Evolutionary conservation across 2,329 filamentous ascomycete genomes (phyloP).

Genomic region (Xylariaceae sp.): DNA sequence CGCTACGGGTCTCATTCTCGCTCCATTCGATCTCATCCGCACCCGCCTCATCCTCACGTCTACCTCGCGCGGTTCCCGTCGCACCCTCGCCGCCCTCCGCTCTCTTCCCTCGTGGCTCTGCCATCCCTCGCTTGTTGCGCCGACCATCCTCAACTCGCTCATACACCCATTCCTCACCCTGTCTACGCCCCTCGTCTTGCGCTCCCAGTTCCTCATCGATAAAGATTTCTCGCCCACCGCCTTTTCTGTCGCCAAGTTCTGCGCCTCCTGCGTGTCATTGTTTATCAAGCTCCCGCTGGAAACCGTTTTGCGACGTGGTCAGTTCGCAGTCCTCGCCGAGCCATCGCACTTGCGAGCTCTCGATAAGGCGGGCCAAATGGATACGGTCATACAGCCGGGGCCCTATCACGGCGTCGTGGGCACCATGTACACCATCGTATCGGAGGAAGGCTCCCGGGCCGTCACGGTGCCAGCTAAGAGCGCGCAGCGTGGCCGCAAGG

Average conservation of each 20-base stretch:
- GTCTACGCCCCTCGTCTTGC: constrained; percentile 78
- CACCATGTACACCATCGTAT: constrained; percentile 82
- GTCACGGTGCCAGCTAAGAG: constrained; percentile 32
- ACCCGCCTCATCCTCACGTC: constrained; percentile 86
- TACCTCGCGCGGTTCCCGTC: constrained; percentile 67
- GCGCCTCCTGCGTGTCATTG: constrained; percentile 73
- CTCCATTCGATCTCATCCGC: constrained; percentile 84
- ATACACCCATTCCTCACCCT: constrained; percentile 79
- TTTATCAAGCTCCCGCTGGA: constrained; percentile 87
- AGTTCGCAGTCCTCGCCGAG: constrained; percentile 67
- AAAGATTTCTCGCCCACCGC: constrained; percentile 74
- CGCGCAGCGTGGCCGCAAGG: constrained; percentile 27
- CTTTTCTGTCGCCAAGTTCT: constrained; percentile 79
- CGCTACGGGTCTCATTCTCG: constrained; percentile 73
- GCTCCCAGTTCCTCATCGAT: constrained; percentile 80
- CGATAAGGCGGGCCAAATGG: constrained; percentile 44
- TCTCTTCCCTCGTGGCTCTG: constrained; percentile 75
- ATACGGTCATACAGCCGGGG: constrained; percentile 76
- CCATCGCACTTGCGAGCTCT: constrained; percentile 49
- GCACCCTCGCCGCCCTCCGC: constrained; percentile 73
- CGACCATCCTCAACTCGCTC: constrained; percentile 83
- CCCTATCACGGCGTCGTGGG: constrained; percentile 83
- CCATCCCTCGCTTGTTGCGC: constrained; percentile 66
- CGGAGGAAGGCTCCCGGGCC: constrained; percentile 70
- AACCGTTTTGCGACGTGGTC: constrained; percentile 83